phyloP scores from a whole-genome alignment of 2,329 filamentous ascomycete species.

The Diaporthe batatas region DNA sequence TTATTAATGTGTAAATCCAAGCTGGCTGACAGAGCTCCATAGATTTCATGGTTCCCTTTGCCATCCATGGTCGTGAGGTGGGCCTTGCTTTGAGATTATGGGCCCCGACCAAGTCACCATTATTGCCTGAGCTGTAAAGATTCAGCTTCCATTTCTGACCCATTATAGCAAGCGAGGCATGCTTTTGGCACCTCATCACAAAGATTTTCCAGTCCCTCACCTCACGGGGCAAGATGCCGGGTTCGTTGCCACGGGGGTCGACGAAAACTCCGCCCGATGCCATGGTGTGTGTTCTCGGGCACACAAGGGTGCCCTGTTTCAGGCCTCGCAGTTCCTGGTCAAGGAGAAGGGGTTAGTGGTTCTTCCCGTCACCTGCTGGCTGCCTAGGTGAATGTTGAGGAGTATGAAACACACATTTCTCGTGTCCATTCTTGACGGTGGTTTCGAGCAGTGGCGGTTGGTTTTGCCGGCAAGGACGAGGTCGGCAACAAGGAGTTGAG shows the following conservation, averaged over 20 bases:
- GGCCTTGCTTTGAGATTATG: constrained; percentile 25
- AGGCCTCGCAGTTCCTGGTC: constrained; percentile 10
- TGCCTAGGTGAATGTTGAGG: constrained; percentile 26
- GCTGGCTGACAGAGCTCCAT: background rate
- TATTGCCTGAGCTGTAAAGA: constrained; percentile 14
- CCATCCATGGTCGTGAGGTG: constrained; percentile 21
- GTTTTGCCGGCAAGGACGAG: background rate
- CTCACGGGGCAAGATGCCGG: constrained; percentile 18
- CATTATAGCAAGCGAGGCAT: constrained; percentile 20
- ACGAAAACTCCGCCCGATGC: constrained; percentile 23
- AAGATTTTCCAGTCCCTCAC: constrained; percentile 15
- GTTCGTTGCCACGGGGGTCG: constrained; percentile 28
- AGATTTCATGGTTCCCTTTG: background rate
- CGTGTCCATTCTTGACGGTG: constrained; percentile 39
- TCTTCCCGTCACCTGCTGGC: constrained; percentile 18
- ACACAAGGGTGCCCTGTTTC: constrained; percentile 31
- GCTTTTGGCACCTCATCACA: constrained; percentile 23
- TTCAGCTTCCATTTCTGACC: constrained; percentile 28
- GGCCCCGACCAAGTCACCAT: constrained; percentile 1
- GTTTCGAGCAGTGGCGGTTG: constrained; percentile 38
- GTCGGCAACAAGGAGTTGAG: background rate
- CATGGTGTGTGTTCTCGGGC: constrained; percentile 13
- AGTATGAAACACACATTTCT: constrained; percentile 42
- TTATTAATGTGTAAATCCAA: constrained; percentile 18
- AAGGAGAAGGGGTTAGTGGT: constrained; percentile 30